Base-by-base conservation (phyloP, 345 rosid genomes). In the Arabis hirsuta region DNA sequence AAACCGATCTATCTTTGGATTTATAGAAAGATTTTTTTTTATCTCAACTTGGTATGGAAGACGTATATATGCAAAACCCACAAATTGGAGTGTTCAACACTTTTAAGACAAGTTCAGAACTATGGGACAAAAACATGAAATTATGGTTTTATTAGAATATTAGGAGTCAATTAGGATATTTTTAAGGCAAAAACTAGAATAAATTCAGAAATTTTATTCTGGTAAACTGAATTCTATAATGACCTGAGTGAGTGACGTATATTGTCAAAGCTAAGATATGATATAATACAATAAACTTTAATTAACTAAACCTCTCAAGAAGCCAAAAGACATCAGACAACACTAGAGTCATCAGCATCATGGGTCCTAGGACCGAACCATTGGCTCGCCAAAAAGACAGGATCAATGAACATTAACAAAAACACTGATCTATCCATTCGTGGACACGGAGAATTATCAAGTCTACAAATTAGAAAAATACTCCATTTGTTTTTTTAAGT, bases 341-440 rank as follows among this genome's bases (percentile, higher is more conserved):
- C 58, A 24, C 22, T 12, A 41, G 12, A 65, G 48, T 12, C 72
- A 67, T 26, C 52, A 67, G 12, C 19, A 53, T 52, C 50, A 52
- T 53, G 71, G 51, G 71, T 50, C 58, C 58, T 51, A 67, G 43
- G 52, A 32, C 24, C 16, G 38, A 56, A 34, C 73, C 48, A 68
- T 22, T 46, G 55, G 65, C 6, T 56, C 45, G 7, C 55, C 19
- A 32, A 34, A 69, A 56, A 22, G 47, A 69, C 55, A 45, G 2
- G 7, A 10, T 19, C 22, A 43, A 3, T 67, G 54, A 67, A 67
- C 4, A 43, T 10, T 43, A 13, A 67, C 10, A 13, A 39, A 39
- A 53, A 42, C 48, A 65, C 62, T 53, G 62, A 42, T 67, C 13
- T 11, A 53, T 51, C 36, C 46, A 38, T 58, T 20, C 16, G 31